Evolutionary conservation across 1,139 yeast species (phyloP).

Genomic region (Magnusiomyces ingens): DNA sequence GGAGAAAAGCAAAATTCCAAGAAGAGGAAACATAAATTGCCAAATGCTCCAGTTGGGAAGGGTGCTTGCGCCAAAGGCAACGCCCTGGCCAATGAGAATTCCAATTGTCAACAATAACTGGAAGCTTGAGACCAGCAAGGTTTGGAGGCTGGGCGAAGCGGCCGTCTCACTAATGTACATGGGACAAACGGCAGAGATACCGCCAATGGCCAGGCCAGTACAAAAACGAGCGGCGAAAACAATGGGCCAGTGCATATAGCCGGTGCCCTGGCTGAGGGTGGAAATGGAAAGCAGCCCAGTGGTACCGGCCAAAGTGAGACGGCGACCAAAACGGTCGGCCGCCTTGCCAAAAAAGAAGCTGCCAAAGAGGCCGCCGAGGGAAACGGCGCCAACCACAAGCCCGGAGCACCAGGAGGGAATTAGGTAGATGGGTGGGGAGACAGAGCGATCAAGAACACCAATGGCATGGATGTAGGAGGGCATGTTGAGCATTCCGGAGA

Average conservation of each 20-base stretch:
- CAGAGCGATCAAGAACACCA: conserved; percentile 15
- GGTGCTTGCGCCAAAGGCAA: conserved; percentile 56
- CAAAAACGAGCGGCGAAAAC: conserved; percentile 41
- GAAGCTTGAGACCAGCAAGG: conserved; percentile 59
- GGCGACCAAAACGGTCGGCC: conserved; percentile 48
- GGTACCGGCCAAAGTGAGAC: conserved; percentile 42
- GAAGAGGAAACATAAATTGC: conserved; percentile 59
- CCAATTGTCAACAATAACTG: conserved; percentile 67
- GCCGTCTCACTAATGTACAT: conserved; percentile 66
- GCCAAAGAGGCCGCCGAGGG: conserved; percentile 50
- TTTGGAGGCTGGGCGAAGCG: conserved; percentile 52
- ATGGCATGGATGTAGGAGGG: conserved; percentile 37
- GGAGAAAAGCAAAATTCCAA: conserved; percentile 44
- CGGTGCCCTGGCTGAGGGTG: conserved; percentile 45
- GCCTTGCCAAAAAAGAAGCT: conserved; percentile 43
- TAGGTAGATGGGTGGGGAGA: not conserved
- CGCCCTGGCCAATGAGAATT: conserved; percentile 58
- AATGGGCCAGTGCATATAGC: conserved; percentile 39
- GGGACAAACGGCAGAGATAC: conserved; percentile 58
- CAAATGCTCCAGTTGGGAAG: not conserved
- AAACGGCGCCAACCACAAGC: conserved; percentile 46
- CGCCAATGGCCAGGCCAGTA: conserved; percentile 62
- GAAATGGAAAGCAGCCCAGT: conserved; percentile 46
- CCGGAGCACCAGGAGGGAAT: conserved; percentile 41
- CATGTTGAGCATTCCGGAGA: conserved; percentile 68